Percentiles rank a stretch among this genome's conserved stretches.
Evolutionary conservation across 2,329 filamentous ascomycete species (phyloP).

Genomic region (Drechmeria coniospora): DNA sequence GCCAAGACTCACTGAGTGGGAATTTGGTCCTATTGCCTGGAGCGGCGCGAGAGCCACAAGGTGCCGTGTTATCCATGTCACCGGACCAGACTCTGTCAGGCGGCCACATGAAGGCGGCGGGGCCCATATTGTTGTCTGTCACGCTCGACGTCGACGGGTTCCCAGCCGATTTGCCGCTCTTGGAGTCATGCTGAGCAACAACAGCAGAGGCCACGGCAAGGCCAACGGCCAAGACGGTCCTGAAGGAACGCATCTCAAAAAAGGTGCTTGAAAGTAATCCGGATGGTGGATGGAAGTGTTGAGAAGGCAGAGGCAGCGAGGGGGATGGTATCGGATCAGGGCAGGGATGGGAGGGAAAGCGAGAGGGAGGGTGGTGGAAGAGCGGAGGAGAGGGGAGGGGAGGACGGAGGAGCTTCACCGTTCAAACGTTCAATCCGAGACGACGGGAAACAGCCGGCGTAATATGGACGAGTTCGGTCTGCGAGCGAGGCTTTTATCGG

Average conservation of each 20-base stretch:
- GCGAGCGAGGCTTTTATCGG: too few species aligned
- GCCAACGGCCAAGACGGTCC: neutral
- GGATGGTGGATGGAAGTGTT: too few species aligned
- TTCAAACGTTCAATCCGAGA: too few species aligned
- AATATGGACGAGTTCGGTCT: too few species aligned
- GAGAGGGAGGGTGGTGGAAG: too few species aligned
- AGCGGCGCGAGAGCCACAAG: slow-evolving; percentile 31
- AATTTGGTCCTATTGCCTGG: slow-evolving; percentile 30
- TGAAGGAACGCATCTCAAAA: neutral
- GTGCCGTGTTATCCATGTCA: slow-evolving; percentile 32
- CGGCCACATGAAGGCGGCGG: slow-evolving; percentile 40
- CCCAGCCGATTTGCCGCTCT: neutral
- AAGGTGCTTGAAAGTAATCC: neutral
- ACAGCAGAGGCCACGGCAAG: slow-evolving; percentile 1
- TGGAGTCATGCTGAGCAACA: slow-evolving; percentile 1
- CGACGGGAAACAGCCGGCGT: too few species aligned
- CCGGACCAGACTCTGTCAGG: slow-evolving; percentile 33
- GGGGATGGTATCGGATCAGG: too few species aligned
- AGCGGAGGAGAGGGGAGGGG: too few species aligned
- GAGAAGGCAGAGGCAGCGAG: too few species aligned
- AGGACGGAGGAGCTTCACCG: too few species aligned
- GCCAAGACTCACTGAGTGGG: slow-evolving; percentile 26
- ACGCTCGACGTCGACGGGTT: slow-evolving; percentile 2
- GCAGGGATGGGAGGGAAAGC: too few species aligned
- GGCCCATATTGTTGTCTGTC: slow-evolving; percentile 16